These are phyloP conservation scores for Curvularia spicifera DNA, from an alignment of 2,329 filamentous ascomycete species.

Conservation along the genomic window DNA sequence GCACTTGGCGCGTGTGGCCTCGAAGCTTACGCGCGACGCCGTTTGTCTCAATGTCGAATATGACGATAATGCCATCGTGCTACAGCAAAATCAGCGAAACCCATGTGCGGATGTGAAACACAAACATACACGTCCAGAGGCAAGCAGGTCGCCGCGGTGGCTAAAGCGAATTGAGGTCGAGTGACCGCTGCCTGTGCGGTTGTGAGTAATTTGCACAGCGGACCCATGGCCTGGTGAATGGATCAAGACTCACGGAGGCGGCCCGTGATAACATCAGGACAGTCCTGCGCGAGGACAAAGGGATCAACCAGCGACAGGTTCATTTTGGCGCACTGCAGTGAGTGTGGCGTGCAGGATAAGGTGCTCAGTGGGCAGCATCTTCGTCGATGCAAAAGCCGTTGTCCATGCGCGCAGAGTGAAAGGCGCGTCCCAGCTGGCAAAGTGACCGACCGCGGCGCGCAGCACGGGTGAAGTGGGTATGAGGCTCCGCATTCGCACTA, in stretches of 20 bases:
- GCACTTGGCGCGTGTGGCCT: conserved; percentile 91
- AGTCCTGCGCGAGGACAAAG: conserved; percentile 77
- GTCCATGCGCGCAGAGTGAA: conserved; percentile 26
- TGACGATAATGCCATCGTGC: conserved; percentile 88
- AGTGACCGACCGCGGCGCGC: not conserved
- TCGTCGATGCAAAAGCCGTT: conserved; percentile 21
- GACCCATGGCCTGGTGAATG: conserved; percentile 59
- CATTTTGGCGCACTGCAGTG: conserved; percentile 55
- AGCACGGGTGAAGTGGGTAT: conserved; percentile 6
- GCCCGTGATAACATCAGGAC: conserved; percentile 86
- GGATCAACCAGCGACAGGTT: conserved; percentile 76
- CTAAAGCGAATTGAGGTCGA: conserved; percentile 82
- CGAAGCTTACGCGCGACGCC: conserved; percentile 92
- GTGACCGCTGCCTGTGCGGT: conserved; percentile 62
- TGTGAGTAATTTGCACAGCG: conserved; percentile 39
- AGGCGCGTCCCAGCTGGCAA: not conserved
- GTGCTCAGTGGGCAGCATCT: conserved; percentile 31
- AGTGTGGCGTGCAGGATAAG: conserved; percentile 19
- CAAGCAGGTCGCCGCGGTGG: conserved; percentile 90
- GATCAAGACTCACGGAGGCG: conserved; percentile 73
- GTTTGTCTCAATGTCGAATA: conserved; percentile 98
- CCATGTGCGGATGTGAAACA: conserved; percentile 19
- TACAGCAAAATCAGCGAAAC: conserved; percentile 37
- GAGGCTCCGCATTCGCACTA: conserved; percentile 23
- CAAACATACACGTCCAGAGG: conserved; percentile 76